phyloP scores from a whole-genome alignment of 2,329 filamentous ascomycete genomes.

The Mycosphaerella arachidis region DNA sequence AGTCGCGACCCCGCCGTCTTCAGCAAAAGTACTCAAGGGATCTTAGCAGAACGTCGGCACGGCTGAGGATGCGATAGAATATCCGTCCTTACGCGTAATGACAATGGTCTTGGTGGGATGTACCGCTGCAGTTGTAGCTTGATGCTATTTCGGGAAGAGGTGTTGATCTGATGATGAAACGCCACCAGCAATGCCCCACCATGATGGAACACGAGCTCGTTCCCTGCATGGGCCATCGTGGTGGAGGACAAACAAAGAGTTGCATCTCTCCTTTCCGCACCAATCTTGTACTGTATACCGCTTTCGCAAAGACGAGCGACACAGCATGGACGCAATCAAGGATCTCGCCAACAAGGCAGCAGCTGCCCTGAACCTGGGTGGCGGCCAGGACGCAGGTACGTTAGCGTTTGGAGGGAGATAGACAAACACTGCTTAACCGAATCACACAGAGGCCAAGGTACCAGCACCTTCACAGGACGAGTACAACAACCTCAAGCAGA shows the following conservation, averaged over 20 bases:
- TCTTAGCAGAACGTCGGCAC: no score
- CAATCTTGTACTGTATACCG: neutral
- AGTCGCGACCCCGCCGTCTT: no score
- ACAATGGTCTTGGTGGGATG: no score
- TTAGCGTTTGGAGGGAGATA: neutral
- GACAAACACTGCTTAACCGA: neutral
- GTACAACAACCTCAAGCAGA: slow-evolving; percentile 62
- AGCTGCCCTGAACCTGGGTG: slow-evolving; percentile 20
- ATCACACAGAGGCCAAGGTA: slow-evolving; percentile 33
- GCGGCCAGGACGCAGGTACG: slow-evolving; percentile 14
- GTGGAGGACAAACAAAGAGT: neutral
- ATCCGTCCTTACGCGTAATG: no score
- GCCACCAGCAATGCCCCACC: neutral
- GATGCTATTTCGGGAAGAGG: no score
- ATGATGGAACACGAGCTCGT: neutral
- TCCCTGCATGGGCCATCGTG: neutral
- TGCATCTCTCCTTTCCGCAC: neutral
- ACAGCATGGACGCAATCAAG: slow-evolving; percentile 21
- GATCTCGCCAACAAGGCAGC: slow-evolving; percentile 20
- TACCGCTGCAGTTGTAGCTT: no score
- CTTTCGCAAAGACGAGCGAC: neutral
- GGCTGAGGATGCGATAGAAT: no score
- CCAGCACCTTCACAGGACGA: slow-evolving; percentile 60
- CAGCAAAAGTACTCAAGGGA: no score
- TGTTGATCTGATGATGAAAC: neutral